Conservation (phyloP, 2,329 filamentous ascomycete species). For the Colletotrichum musae region DNA sequence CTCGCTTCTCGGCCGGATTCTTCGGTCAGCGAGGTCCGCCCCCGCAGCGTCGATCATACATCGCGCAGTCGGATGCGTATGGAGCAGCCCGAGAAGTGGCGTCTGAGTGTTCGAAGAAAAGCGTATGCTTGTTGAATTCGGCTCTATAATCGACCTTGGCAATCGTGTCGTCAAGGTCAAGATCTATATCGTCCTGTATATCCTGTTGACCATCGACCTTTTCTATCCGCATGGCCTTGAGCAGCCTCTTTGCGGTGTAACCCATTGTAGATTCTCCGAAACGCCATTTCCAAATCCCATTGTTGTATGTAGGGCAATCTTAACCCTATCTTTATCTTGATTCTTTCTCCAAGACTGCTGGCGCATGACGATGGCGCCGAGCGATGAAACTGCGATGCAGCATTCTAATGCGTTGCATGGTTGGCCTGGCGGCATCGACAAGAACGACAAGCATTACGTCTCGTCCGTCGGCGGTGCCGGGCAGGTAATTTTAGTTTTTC, state of each 20-base stretch:
- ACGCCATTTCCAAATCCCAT: constrained; percentile 17
- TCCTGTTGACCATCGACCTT: neutral
- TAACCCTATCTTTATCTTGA: neutral
- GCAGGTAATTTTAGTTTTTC: neutral
- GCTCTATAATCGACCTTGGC: neutral
- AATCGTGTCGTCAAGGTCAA: neutral
- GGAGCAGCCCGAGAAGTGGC: constrained; percentile 5
- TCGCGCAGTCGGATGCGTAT: constrained; percentile 32
- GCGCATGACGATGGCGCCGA: constrained; percentile 12
- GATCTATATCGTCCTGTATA: constrained; percentile 6
- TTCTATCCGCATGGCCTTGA: neutral
- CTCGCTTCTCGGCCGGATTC: neutral
- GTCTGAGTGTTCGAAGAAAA: constrained; percentile 8
- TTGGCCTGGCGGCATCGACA: constrained; percentile 7
- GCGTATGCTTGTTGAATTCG: constrained; percentile 11
- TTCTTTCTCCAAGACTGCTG: neutral
- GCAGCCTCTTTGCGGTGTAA: neutral
- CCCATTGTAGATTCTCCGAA: constrained; percentile 4
- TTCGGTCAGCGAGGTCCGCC: constrained; percentile 2
- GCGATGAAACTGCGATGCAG: constrained; percentile 15
- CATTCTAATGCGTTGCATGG: constrained; percentile 15
- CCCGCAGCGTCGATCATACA: constrained; percentile 37
- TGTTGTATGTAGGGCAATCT: neutral
- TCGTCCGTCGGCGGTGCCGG: neutral
- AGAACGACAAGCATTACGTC: constrained; percentile 4